A percentile compares a stretch with the other conserved stretches of the same genome.
phyloP scores from a whole-genome alignment of 139 green algal species.

The Limnomonas spitsbergensis region DNA sequence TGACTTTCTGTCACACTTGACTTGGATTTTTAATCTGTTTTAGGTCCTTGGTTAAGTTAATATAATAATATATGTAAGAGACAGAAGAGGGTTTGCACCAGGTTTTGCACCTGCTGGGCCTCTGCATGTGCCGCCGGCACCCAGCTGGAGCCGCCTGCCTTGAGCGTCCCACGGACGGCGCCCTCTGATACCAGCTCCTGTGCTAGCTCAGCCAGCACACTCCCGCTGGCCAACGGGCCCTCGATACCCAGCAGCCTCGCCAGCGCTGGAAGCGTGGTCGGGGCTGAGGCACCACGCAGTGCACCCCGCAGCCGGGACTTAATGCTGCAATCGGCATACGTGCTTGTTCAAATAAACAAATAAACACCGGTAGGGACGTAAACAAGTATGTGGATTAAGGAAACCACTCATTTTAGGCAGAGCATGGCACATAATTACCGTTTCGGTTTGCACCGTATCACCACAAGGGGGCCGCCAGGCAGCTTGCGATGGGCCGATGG shows the following conservation, averaged over 20 bases:
- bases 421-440: background rate
- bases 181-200: conserved; percentile 47
- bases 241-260: conserved; percentile 24
- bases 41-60: too few relatives aligned
- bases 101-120: conserved; percentile 48
- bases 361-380: too few relatives aligned
- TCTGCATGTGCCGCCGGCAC: conserved; percentile 57
- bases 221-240: conserved; percentile 4
- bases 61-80: too few relatives aligned
- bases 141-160: conserved; percentile 67
- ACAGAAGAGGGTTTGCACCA: too few relatives aligned
- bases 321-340: too few relatives aligned
- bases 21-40: too few relatives aligned
- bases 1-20: too few relatives aligned
- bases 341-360: too few relatives aligned
- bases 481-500: too few relatives aligned
- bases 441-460: too few relatives aligned
- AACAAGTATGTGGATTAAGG: too few relatives aligned
- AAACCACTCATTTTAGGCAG: background rate
- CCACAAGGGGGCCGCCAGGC: too few relatives aligned
- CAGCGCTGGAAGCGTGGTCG: conserved; percentile 18
- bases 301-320: conserved; percentile 81
- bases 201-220: conserved; percentile 16
- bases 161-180: conserved; percentile 56
- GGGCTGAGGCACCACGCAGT: conserved; percentile 57